Conservation (phyloP, 176 grass and related monocot species). For the Phyllostachys edulis region DNA sequence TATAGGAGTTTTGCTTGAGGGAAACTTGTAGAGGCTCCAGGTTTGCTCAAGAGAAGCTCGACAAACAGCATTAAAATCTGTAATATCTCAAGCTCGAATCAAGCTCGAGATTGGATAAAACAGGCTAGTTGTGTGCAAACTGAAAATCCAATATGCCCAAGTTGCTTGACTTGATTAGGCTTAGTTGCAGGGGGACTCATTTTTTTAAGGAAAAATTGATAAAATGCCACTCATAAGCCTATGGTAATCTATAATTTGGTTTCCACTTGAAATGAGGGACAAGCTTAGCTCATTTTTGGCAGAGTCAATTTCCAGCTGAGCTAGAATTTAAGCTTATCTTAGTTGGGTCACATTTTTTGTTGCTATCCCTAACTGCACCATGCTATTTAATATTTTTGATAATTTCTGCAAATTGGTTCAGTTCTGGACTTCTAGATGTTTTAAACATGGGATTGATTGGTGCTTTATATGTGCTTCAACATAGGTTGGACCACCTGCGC, state of each 20-base stretch:
- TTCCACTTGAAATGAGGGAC: neutral
- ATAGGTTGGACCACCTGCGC: conserved; percentile 53
- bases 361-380: neutral
- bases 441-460: neutral
- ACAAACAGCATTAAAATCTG: neutral
- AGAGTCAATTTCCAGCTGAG: neutral
- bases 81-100: neutral
- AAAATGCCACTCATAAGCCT: neutral
- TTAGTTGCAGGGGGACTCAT: neutral
- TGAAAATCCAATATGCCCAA: neutral
- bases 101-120: neutral
- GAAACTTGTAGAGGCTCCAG: neutral
- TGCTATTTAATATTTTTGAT: neutral
- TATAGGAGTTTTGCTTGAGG: neutral
- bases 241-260: neutral
- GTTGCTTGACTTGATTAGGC: neutral
- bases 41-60: neutral
- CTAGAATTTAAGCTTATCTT: conserved; percentile 16
- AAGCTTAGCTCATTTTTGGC: neutral
- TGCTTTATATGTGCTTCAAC: conserved; percentile 21
- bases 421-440: neutral
- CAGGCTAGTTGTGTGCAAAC: neutral
- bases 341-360: conserved; percentile 27
- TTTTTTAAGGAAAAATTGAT: neutral
- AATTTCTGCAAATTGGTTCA: neutral